Evolutionary conservation across 805 yeast genomes (phyloP).

Genomic region (Candida sphagnicola): DNA sequence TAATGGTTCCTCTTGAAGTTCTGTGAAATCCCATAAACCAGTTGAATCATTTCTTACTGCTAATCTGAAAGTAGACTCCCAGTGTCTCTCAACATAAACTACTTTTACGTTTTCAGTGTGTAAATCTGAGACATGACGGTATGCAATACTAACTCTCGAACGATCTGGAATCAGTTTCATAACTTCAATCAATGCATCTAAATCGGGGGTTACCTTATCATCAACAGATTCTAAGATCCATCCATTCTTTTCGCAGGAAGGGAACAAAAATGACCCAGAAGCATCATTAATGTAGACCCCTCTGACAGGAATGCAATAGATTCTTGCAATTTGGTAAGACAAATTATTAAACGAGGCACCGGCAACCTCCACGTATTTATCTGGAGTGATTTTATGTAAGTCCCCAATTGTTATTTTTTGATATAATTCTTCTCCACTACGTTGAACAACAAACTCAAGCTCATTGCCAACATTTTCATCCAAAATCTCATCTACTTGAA

Average conservation of each 20-base stretch:
- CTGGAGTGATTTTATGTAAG: slow-evolving; percentile 79
- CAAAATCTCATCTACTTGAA: slow-evolving; percentile 76
- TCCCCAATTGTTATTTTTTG: slow-evolving; percentile 62
- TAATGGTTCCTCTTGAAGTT: slow-evolving; percentile 56
- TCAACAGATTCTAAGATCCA: slow-evolving; percentile 81
- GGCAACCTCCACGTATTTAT: slow-evolving; percentile 71
- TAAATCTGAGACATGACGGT: slow-evolving; percentile 74
- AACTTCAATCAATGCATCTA: slow-evolving; percentile 73
- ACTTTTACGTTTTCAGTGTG: slow-evolving; percentile 70
- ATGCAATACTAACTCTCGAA: slow-evolving; percentile 63
- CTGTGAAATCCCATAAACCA: slow-evolving; percentile 54
- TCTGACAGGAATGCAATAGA: slow-evolving; percentile 74
- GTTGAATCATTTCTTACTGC: slow-evolving; percentile 58
- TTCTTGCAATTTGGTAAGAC: slow-evolving; percentile 85
- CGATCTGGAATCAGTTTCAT: slow-evolving; percentile 77
- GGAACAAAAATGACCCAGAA: slow-evolving; percentile 68
- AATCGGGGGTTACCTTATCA: slow-evolving; percentile 66
- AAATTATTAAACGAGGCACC: slow-evolving; percentile 86
- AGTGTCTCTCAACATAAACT: slow-evolving; percentile 76
- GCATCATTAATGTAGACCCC: slow-evolving; percentile 83
- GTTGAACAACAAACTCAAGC: slow-evolving; percentile 57
- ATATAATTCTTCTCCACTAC: slow-evolving; percentile 63
- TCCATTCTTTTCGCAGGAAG: slow-evolving; percentile 58
- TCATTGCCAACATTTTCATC: slow-evolving; percentile 65
- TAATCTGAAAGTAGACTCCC: slow-evolving; percentile 68